These are phyloP conservation scores for Streptanthus diversifolius DNA, from an alignment of 345 rosid species.

Conservation along the genomic window DNA sequence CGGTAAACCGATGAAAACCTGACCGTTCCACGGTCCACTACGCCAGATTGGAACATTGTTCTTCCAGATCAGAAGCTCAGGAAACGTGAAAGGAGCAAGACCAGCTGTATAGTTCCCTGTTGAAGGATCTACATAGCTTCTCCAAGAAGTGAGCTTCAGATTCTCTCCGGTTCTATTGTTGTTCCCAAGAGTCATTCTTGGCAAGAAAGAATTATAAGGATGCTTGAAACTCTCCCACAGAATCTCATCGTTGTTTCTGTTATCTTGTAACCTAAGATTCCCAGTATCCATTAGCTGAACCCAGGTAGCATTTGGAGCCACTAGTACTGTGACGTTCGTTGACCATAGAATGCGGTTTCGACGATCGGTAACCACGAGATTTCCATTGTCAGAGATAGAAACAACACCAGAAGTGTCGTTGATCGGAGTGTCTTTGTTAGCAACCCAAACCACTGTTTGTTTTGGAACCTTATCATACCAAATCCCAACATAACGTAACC, in stretches of 20 bases:
- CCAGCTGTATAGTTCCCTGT: neutral
- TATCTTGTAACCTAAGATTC: neutral
- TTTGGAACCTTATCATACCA: neutral
- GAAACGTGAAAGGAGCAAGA: conserved; percentile 1
- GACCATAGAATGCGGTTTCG: neutral
- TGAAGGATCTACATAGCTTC: neutral
- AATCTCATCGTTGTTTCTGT: neutral
- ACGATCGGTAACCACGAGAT: neutral
- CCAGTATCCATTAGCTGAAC: neutral
- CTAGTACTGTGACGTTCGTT: neutral
- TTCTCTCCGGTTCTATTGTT: neutral
- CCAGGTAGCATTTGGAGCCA: neutral
- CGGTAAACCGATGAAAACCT: neutral
- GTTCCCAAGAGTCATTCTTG: neutral
- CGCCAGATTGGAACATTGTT: neutral
- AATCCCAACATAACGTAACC: neutral
- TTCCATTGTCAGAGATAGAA: neutral
- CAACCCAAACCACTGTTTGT: neutral
- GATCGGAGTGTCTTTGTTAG: neutral
- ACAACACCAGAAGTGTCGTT: neutral
- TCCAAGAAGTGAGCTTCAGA: neutral
- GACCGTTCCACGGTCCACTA: neutral
- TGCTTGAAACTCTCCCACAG: neutral
- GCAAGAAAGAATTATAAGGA: neutral
- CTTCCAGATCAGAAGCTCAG: neutral